Evolutionary conservation across 345 rosid genomes (phyloP).

Genomic region (Syzygium aqueum): DNA sequence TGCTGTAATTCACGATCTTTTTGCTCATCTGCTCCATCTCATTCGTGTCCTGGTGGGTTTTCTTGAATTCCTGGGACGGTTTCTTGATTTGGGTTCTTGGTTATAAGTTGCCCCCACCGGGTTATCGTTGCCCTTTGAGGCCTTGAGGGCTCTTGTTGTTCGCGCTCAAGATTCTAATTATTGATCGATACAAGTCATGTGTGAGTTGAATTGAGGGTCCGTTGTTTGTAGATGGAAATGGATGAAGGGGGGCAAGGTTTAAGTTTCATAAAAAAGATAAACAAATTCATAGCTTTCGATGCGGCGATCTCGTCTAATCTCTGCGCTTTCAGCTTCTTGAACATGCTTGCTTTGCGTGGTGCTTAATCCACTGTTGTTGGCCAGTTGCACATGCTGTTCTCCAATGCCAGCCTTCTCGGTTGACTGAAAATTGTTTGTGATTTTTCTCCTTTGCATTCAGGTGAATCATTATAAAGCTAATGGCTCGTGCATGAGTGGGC

Average conservation of each 20-base stretch:
- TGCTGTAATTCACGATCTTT: not conserved
- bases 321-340: not conserved
- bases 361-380: not conserved
- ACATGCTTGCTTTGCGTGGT: not conserved
- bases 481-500: slow-evolving; percentile 10
- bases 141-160: not conserved
- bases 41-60: not conserved
- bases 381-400: not conserved
- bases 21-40: not conserved
- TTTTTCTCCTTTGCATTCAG: slow-evolving; percentile 11
- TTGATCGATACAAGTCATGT: not conserved
- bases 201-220: not conserved
- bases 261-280: not conserved
- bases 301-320: not conserved
- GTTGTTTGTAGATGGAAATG: not conserved
- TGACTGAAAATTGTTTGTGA: not conserved
- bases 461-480: slow-evolving; percentile 8
- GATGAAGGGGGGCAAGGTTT: not conserved
- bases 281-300: not conserved
- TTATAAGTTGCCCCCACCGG: not conserved
- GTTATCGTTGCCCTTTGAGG: not conserved
- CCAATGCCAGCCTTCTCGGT: not conserved
- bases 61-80: not conserved
- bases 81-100: not conserved
- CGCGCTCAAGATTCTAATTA: not conserved